Evolutionary conservation across 305 asterid genomes (phyloP), one percentile per base, ranked within the genome.

Genomic region (Fraxinus floribunda): DNA sequence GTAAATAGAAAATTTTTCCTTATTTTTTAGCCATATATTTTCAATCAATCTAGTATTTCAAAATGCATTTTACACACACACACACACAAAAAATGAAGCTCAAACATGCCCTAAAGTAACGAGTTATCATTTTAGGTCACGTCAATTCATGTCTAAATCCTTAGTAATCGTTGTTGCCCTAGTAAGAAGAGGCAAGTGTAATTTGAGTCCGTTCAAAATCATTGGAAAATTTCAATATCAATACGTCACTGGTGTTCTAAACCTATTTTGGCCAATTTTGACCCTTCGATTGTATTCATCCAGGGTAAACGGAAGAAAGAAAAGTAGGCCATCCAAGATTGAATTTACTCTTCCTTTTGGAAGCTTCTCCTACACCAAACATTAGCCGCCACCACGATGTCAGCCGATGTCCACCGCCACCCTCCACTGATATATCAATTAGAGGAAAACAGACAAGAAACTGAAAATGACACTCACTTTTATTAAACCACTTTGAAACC

Each of bases 201-300:
- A 6, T 57, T 52, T 52, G 29, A 16, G 68, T 20, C 16, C 18
- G 20, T 49, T 15, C 60, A 49, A 49, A 49, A 49, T 15, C 20
- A 4, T 49, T 49, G 20, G 18, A 75, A 79, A 76, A 64, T 35
- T 77, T 24, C 78, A 76, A 46, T 5, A 36, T 73, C 72, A 76
- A 74, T 78, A 84, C 86, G 84, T 62, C 35, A 76, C 79, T 26
- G 20, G 66, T 60, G 6, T 30, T 52, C 64, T 16, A 68, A 73
- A 57, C 26, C 68, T 18, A 18, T 57, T 57, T 57, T 57, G 68
- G 68, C 68, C 68, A 57, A 68, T 79, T 76, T 86, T 83, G 88
- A 86, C 82, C 3, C 5, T 41, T 80, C 24, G 7, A 62, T 83
- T 80, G 86, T 57, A 57, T 57, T 18, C 68, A 18, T 57, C 30